Base-by-base conservation (phyloP, 805 yeast genomes). In the Peterozyma toletana region DNA sequence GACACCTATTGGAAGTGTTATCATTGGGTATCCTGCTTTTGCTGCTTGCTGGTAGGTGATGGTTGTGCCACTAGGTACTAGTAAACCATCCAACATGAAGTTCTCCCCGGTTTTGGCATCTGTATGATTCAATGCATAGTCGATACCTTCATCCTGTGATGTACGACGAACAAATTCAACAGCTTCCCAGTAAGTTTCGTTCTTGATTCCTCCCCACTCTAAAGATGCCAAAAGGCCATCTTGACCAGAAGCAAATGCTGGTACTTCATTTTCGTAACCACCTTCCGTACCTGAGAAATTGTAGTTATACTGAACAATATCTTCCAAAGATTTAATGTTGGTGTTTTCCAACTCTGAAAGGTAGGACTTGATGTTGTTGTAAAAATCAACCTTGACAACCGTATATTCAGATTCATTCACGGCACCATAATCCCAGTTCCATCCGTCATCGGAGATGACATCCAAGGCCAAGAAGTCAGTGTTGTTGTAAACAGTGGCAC, bases 41-140 rank as follows among this genome's bases (percentile, higher is more conserved):
- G 60, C 62, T 30, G 62, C 58, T 43, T 56, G 62, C 36, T 56
- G 60, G 42, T 55, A 56, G 15, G 55, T 50, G 40, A 58, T 56
- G 7, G 56, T 40, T 15, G 48, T 40, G 6, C 56, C 53, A 17
- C 50, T 48, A 37, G 58, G 58, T 39, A 50, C 55, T 13, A 54
- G 31, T 30, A 55, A 45, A 42, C 52, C 57, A 42, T 58, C 61
- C 29, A 58, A 43, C 40, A 50, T 47, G 45, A 50, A 53, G 45
- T 51, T 54, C 41, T 57, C 57, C 13, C 55, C 56, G 1, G 54
- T 54, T 2, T 30, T 31, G 9, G 57, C 45, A 40, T 56, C 60
- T 2, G 60, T 56, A 38, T 58, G 54, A 38, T 55, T 55, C 37
- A 58, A 47, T 10, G 62, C 62, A 38, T 53, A 54, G 44, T 58